These are phyloP conservation scores for Pseudogymnoascus sp. DNA, from an alignment of 2,329 filamentous ascomycete genomes.

Conservation along the genomic window DNA sequence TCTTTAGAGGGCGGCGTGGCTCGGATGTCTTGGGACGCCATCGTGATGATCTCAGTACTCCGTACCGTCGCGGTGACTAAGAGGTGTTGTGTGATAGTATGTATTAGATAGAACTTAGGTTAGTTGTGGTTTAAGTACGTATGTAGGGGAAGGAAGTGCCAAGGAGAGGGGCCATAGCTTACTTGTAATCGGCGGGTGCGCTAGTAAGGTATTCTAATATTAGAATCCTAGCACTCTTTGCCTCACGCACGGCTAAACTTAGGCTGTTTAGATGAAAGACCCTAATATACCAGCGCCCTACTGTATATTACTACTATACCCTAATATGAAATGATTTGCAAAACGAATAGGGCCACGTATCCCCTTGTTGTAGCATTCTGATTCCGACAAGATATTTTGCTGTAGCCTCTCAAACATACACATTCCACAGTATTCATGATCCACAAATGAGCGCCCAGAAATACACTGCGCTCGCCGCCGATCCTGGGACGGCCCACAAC, in stretches of 20 bases:
- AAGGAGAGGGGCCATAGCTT: no score
- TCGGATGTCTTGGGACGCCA: constrained; percentile 5
- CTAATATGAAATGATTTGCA: not conserved
- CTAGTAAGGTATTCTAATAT: no score
- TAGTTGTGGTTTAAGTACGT: not conserved
- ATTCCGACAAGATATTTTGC: not conserved
- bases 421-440: not conserved
- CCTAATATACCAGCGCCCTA: no score
- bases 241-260: not conserved
- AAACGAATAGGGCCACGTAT: not conserved
- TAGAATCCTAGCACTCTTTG: no score
- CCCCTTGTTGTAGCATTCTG: not conserved
- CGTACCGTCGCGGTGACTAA: not conserved
- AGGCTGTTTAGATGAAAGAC: not conserved
- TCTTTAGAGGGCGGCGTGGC: constrained; percentile 2
- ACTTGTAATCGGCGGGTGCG: no score
- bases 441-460: not conserved
- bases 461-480: not conserved
- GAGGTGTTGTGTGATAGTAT: not conserved
- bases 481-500: not conserved
- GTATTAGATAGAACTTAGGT: not conserved
- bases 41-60: constrained; percentile 1
- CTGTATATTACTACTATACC: not conserved
- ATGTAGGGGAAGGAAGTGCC: not conserved
- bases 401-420: not conserved